Evolutionary conservation across 805 yeast genomes (phyloP), one percentile per base, ranked within the genome.

Genomic region (Wickerhamomyces subpelliculosus): DNA sequence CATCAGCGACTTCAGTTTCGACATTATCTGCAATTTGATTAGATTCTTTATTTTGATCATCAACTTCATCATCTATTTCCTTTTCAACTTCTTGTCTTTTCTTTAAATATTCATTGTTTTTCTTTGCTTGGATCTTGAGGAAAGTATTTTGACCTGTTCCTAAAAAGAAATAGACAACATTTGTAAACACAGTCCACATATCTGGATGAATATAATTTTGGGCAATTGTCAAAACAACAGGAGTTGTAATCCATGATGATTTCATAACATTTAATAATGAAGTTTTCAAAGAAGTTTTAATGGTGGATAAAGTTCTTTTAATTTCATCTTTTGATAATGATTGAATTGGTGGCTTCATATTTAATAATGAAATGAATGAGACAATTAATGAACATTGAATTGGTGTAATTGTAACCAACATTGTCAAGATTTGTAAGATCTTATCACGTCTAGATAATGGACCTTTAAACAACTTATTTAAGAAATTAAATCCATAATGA

Each of bases 111-210:
- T 46, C 49, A 8, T 42, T 24, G 4, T 38, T 38, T 39, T 51
- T 42, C 40, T 55, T 61, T 34, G 51, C 45, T 31, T 51, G 56
- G 44, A 58, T 39, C 55, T 78, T 78, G 44, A 79, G 61, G 52
- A 67, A 62, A 5, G 76, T 69, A 50, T 80, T 80, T 47, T 79
- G 82, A 39, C 68, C 66, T 2, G 85, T 79, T 1, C 84, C 84
- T 40, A 79, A 58, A 5, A 78, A 52, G 45, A 78, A 78, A 49
- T 71, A 78, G 18, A 78, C 72, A 24, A 74, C 44, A 46, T 70
- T 72, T 59, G 77, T 77, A 52, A 78, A 79, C 3, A 75, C 75
- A 10, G 75, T 78, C 87, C 87, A 80, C 23, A 71, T 59, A 48
- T 78, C 75, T 2, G 80, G 80, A 8, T 67, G 62, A 11, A 80